These are phyloP conservation scores for Fusarium sp. DNA, from an alignment of 2,329 filamentous ascomycete species.

Conservation along the genomic window DNA sequence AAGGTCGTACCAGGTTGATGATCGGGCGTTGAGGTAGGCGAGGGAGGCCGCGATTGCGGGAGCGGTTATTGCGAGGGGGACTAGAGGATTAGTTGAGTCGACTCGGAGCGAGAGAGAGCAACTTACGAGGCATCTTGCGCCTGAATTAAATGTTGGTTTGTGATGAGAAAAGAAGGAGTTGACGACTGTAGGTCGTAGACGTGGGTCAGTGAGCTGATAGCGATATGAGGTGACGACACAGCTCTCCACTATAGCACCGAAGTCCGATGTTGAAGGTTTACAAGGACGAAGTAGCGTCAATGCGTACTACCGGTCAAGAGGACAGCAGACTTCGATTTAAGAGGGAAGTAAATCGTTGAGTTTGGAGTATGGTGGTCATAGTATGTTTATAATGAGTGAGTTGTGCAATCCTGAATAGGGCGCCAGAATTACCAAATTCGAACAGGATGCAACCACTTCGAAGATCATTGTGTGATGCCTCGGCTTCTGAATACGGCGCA, in stretches of 20 bases:
- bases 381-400: no score
- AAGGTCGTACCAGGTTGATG: conserved; percentile 75
- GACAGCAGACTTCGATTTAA: neutral
- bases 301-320: neutral
- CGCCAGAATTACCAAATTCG: neutral
- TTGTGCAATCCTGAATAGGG: no score
- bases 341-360: no score
- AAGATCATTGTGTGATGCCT: conserved; percentile 18
- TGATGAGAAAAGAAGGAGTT: conserved; percentile 2
- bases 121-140: conserved; percentile 39
- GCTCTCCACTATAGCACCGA: conserved; percentile 36
- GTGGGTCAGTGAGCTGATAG: conserved; percentile 38
- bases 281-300: neutral
- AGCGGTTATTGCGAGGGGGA: conserved; percentile 66
- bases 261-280: neutral
- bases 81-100: conserved; percentile 48
- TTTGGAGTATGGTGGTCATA: neutral
- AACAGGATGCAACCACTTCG: neutral
- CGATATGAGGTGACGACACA: conserved; percentile 41
- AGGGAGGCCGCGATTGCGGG: conserved; percentile 75
- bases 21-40: conserved; percentile 84
- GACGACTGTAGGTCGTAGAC: conserved; percentile 8
- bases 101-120: no score
- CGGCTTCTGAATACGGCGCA: conserved; percentile 9
- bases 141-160: neutral